Evolutionary conservation across 805 yeast species (phyloP), one percentile per base, ranked within the genome.

Genomic region (Brettanomyces nanus): DNA sequence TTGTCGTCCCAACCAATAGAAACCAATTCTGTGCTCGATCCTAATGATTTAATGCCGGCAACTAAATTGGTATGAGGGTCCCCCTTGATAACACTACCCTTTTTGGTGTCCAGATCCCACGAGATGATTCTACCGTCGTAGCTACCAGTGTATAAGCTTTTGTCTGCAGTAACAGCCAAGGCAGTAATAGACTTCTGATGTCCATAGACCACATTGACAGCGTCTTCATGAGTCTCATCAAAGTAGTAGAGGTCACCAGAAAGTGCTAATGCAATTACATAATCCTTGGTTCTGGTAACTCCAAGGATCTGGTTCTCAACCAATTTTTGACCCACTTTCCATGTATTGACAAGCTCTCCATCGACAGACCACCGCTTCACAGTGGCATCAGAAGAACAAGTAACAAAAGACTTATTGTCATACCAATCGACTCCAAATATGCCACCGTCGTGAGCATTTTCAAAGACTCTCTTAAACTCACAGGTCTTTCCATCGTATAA

Each of bases 401-500:
- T 85, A 18, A 79, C 83, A 53, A 89, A 84, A 2, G 76, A 66
- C 46, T 71, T 76, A 20, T 65, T 64, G 36, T 68, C 64, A 26
- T 68, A 61, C 90, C 95, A 87, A 18, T 80, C 69, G 3, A 89
- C 62, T 1, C 82, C 79, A 51, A 79, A 83, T n/a, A 89, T 73
- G 34, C 96, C 89, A 33, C 94, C 95, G 6, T 72, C 69, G 49
- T 90, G 90, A 4, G 58, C 54, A 17, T 45, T 46, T 4, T 72
- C 74, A 20, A 77, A 54, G 48, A 69, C 73, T 38, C 69, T 68
- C 14, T 79, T 38, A 46, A 71, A 74, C 36, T 84, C 95, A 28
- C 97, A 97, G 5, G 84, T 73, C 47, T 80, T 78, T 18, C 97
- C 97, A 45, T 90, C 95, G 58, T 85, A 92, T 6, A 89, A 57